A percentile compares a stretch with the other conserved stretches of the same genome.
Evolutionary conservation across 2,329 filamentous ascomycete species (phyloP).

Genomic region (Trichothecium sympodiale): DNA sequence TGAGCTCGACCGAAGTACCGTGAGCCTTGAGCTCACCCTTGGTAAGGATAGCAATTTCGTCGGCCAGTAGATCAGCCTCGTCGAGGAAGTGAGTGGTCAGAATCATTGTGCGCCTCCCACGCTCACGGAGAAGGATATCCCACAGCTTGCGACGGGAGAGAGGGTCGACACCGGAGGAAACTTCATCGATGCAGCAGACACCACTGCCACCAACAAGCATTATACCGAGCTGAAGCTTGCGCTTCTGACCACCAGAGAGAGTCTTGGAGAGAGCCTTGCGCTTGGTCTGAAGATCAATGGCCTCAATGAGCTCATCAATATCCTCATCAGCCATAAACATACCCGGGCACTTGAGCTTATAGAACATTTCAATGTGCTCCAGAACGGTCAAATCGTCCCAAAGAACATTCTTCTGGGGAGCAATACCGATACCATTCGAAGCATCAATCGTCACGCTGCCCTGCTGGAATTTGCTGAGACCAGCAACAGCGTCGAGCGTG

Average conservation of each 20-base stretch:
- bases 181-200: slow-evolving; percentile 66
- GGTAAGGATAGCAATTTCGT: slow-evolving; percentile 60
- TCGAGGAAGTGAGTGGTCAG: slow-evolving; percentile 70
- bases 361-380: slow-evolving; percentile 62
- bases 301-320: slow-evolving; percentile 35
- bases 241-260: slow-evolving; percentile 64
- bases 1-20: slow-evolving; percentile 59
- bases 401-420: slow-evolving; percentile 66
- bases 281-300: slow-evolving; percentile 58
- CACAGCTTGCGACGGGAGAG: slow-evolving; percentile 40
- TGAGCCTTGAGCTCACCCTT: slow-evolving; percentile 55
- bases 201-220: slow-evolving; percentile 67
- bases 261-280: slow-evolving; percentile 48
- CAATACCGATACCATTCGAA: slow-evolving; percentile 61
- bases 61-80: slow-evolving; percentile 60
- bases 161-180: slow-evolving; percentile 63
- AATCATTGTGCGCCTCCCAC: slow-evolving; percentile 55
- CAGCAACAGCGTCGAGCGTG: slow-evolving; percentile 18
- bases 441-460: slow-evolving; percentile 53
- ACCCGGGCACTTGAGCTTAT: slow-evolving; percentile 48
- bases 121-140: slow-evolving; percentile 56
- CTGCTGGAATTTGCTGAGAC: slow-evolving; percentile 32
- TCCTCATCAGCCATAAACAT: slow-evolving; percentile 33
- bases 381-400: slow-evolving; percentile 63
- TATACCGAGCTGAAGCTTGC: slow-evolving; percentile 66